phyloP scores from a whole-genome alignment of 345 rosid genomes.

The Citrus mangshanensis region DNA sequence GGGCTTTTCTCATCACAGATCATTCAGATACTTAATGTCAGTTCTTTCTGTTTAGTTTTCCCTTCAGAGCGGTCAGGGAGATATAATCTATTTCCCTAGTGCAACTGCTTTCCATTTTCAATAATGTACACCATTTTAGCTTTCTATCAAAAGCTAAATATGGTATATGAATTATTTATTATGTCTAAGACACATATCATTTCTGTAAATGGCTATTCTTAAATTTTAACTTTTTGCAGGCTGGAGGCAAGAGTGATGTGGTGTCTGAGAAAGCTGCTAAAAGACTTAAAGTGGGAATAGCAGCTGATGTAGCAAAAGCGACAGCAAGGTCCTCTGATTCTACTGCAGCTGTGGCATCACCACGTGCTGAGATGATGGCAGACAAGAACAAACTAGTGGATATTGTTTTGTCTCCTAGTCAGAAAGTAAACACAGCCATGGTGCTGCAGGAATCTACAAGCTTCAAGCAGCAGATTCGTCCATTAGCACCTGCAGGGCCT shows the following conservation, averaged over 20 bases:
- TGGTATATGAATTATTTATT: background rate
- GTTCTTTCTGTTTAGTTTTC: background rate
- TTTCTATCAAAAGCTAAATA: background rate
- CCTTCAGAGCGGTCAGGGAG: no score
- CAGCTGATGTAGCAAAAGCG: slow-evolving; percentile 37
- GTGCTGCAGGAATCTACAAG: slow-evolving; percentile 35
- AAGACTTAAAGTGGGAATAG: slow-evolving; percentile 48
- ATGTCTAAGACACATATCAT: background rate
- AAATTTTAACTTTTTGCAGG: slow-evolving; percentile 46
- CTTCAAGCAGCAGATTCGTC: slow-evolving; percentile 42
- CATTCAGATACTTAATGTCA: background rate
- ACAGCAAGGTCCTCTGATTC: slow-evolving; percentile 35
- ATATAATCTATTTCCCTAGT: background rate
- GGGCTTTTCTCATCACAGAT: background rate
- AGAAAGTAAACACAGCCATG: slow-evolving; percentile 33
- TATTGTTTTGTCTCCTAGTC: slow-evolving; percentile 29
- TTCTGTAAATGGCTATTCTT: slow-evolving; percentile 15
- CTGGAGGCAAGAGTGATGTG: slow-evolving; percentile 67
- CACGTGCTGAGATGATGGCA: slow-evolving; percentile 27
- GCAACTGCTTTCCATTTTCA: background rate
- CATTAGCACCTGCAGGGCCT: slow-evolving; percentile 31
- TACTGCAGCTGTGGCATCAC: slow-evolving; percentile 29
- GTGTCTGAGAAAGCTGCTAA: slow-evolving; percentile 58
- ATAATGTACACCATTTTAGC: background rate
- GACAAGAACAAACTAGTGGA: slow-evolving; percentile 45